Evolutionary conservation across 192 early-diverging fungal genomes (phyloP).

Genomic region (Rhizoclosmatium globosum): DNA sequence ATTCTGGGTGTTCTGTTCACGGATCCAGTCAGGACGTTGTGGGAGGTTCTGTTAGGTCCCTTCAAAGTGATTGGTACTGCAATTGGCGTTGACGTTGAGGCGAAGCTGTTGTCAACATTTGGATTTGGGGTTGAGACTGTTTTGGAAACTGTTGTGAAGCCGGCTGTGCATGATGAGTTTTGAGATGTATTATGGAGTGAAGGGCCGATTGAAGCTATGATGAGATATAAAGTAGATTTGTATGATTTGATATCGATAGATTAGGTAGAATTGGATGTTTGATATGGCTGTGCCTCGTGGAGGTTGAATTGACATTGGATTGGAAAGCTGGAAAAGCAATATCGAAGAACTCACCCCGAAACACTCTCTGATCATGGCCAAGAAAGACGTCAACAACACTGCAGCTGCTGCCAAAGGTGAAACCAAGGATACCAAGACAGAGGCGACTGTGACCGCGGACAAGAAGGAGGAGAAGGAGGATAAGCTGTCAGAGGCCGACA

Average conservation of each 20-base stretch:
- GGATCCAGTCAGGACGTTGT: neutral
- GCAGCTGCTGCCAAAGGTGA: neutral
- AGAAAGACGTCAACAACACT: neutral
- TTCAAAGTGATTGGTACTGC: neutral
- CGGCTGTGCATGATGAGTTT: constrained; percentile 4
- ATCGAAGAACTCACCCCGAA: neutral
- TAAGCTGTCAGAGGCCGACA: neutral
- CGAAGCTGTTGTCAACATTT: no score
- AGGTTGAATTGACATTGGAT: no score
- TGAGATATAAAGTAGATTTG: no score
- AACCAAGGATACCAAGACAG: neutral
- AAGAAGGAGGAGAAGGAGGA: neutral
- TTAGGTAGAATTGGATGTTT: no score
- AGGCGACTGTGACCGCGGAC: neutral
- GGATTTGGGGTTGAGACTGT: neutral
- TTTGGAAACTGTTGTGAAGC: neutral
- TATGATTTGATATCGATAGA: no score
- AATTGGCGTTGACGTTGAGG: neutral
- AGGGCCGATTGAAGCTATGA: no score
- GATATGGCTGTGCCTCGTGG: no score
- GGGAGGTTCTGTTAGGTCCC: neutral
- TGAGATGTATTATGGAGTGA: neutral
- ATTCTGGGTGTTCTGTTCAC: neutral
- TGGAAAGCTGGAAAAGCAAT: no score
- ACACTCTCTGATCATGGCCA: neutral